A percentile compares a stretch with the other conserved stretches of the same genome.
Conservation (phyloP, 345 rosid species). For the Geranium rotundifolium region DNA sequence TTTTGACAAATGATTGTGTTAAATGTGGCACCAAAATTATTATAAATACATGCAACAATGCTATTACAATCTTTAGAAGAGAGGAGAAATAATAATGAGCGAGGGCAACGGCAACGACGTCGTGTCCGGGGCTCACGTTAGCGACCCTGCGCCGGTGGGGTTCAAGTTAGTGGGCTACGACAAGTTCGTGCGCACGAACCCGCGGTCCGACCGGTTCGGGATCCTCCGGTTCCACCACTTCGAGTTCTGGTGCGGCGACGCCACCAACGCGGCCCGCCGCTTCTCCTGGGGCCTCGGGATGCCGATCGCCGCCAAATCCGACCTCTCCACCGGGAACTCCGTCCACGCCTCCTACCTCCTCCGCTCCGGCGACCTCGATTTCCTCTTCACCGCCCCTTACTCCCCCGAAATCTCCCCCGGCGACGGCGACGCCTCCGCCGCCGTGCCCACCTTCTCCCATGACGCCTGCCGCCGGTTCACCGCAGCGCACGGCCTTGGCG, state of each 20-base stretch:
- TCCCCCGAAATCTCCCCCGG: conserved; percentile 45
- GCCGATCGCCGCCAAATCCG: conserved; percentile 72
- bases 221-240: conserved; percentile 74
- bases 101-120: conserved; percentile 4
- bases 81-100: conserved; percentile 9
- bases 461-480: conserved; percentile 32
- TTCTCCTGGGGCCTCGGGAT: conserved; percentile 94
- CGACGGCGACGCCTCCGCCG: conserved; percentile 22
- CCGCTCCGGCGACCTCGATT: conserved; percentile 69
- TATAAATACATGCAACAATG: no score
- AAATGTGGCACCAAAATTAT: no score
- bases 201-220: conserved; percentile 58
- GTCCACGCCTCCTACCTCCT: conserved; percentile 76
- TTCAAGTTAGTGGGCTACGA: conserved; percentile 63
- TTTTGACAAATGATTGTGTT: no score
- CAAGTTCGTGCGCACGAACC: conserved; percentile 57
- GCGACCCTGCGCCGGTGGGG: not conserved
- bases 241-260: conserved; percentile 87
- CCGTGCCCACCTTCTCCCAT: conserved; percentile 45
- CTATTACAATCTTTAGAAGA: no score
- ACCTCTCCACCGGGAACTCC: conserved; percentile 79
- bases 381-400: conserved; percentile 78
- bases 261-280: conserved; percentile 69
- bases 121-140: not conserved
- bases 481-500: conserved; percentile 62